Evolutionary conservation across 257 asterid genomes (phyloP), one percentile per base, ranked within the genome.

Genomic region (Scutellaria barbata): DNA sequence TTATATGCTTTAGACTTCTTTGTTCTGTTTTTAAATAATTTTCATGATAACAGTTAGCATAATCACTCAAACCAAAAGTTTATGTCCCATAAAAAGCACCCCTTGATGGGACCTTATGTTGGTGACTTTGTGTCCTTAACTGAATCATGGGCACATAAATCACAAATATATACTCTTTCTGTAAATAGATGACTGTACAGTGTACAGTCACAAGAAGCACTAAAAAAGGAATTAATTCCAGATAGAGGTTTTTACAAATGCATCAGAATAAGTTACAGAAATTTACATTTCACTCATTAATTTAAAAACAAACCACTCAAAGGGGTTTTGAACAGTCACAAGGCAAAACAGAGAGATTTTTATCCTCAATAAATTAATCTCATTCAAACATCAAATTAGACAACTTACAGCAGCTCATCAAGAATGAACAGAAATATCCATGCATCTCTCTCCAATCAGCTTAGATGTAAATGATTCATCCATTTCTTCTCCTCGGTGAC

Each of bases 241-340:
- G 6, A 25, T 39, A 48, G 20, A 41, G 17, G 42, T 7, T 51
- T 47, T 58, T 18, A 60, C 56, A 77, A 67, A 60, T 18, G 63
- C 68, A 59, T 66, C 48, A 3, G 69, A 63, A 76, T 70, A 81
- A 85, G 74, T 83, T 81, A 83, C 83, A 81, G 45, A 80, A 78
- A 85, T 84, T 83, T 89, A 82, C 90, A 87, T 50, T 78, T 78
- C 85, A 82, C 76, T 74, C 85, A 73, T 59, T 66, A 76, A 73
- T 57, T 71, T 71, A 73, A 73, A 79, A 74, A 72, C 78, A 74
- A 62, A 61, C 68, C 52, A 72, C 85, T 72, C 78, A 43, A 76
- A 35, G 41, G 40, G 55, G 73, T 61, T 78, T 77, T 75, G 73
- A 76, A 73, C 74, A 54, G 52, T 59, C 67, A 77, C 73, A 54